phyloP scores from a whole-genome alignment of 192 early-diverging fungal genomes.

The Coemansia sp. region DNA sequence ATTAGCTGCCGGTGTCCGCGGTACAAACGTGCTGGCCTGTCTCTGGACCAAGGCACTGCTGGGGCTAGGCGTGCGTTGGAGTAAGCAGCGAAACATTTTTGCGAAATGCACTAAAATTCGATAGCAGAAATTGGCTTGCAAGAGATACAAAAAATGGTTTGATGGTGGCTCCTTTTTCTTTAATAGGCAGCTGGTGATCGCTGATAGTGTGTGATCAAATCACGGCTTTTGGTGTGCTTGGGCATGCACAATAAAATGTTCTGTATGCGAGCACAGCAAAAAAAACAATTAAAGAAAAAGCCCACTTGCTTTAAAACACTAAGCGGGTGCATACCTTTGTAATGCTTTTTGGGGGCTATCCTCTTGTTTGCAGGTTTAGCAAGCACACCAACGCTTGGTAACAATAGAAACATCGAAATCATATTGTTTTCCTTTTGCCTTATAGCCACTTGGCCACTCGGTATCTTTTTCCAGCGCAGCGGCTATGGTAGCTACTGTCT shows the following conservation, averaged over 20 bases:
- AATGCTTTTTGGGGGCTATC: no score
- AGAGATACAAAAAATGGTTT: not conserved
- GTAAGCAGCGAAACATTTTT: slow-evolving; percentile 17
- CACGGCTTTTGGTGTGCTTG: not conserved
- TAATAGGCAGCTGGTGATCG: no score
- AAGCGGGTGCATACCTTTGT: no score
- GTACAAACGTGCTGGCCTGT: slow-evolving; percentile 1
- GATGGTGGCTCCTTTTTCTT: not conserved
- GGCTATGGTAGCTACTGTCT: no score
- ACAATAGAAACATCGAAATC: no score
- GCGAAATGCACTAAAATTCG: not conserved
- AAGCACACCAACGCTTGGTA: no score
- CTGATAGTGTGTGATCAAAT: not conserved
- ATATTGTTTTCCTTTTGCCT: no score
- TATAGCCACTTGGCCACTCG: no score
- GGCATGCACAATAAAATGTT: no score
- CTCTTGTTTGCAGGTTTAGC: no score
- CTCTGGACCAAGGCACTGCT: not conserved
- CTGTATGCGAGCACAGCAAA: no score
- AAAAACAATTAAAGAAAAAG: not conserved
- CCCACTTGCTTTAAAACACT: not conserved
- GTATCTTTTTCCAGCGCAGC: no score
- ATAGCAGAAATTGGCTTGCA: not conserved
- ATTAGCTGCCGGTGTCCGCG: slow-evolving; percentile 9
- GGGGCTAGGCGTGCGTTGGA: not conserved